Base-by-base conservation (phyloP, 2,329 filamentous ascomycete species). In the Remersonia thermophila region DNA sequence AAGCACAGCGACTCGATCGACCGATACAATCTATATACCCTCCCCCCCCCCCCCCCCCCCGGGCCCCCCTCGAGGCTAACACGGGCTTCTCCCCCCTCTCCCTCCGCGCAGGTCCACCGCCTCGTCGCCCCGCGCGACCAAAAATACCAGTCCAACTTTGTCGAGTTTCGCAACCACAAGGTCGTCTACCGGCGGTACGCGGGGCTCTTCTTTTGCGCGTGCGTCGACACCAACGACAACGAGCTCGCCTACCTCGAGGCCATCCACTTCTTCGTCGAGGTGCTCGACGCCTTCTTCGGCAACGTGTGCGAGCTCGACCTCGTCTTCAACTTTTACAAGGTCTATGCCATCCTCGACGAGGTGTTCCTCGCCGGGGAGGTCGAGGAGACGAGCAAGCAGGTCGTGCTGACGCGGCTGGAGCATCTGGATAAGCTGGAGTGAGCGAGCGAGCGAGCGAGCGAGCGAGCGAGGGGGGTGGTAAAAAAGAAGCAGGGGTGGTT, bases 101-200 rank as follows among this genome's bases (percentile, higher is more conserved):
- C 26, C 17, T 33, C 12, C 10, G 17, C 34, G 2, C 51, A 86
- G 80, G 83, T 96, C 52, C 91, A 98, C 70, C 87, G 91, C 45
- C 85, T 98, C 49, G 89, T 98, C 43, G 91, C 91, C 0, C 91
- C 91, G 6, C 83, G 91, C 55, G 91, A 98, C 63, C 91, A 98
- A 58, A 98, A 98, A 59, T 94, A 98, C 69, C 91, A 98, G 60
- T 94, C 86, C 64, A 98, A 98, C 67, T 98, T 98, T 55, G 91
- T 98, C 70, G 91, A 98, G 64, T 80, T 82, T 66, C 82, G 84
- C 48, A 83, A 86, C 63, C 86, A 89, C 57, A 96, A 95, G 67
- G 83, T 98, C 51, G 85, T 98, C 36, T 98, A 98, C 67, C 81
- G 93, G 30, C 83, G 91, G 44, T 98, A 98, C 63, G 91, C 91